A percentile compares a stretch with the other conserved stretches of the same genome.
phyloP scores from a whole-genome alignment of 768 basidiomycete genomes.

The Candolleomyces eurysporus region DNA sequence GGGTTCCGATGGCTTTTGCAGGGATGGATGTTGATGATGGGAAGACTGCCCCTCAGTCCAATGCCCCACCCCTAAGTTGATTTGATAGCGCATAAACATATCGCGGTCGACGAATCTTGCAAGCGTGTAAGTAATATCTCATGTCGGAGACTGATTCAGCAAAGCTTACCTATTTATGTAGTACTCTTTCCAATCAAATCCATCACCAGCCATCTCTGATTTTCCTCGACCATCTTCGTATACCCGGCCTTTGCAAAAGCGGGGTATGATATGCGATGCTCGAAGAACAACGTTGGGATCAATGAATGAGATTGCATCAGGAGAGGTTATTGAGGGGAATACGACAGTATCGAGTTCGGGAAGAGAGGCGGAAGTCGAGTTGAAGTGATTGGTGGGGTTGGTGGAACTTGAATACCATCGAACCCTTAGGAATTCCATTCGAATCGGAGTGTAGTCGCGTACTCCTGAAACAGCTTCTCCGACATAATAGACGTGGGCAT shows the following conservation, averaged over 20 bases:
- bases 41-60: no score
- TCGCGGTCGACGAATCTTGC: not conserved
- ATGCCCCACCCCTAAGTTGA: not conserved
- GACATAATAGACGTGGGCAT: constrained; percentile 16
- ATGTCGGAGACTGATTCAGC: not conserved
- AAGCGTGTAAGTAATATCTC: not conserved
- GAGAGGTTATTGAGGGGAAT: not conserved
- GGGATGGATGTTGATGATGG: no score
- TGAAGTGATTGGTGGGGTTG: no score
- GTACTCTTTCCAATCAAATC: not conserved
- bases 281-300: not conserved
- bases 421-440: not conserved
- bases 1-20: no score
- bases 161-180: not conserved
- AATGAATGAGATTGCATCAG: not conserved
- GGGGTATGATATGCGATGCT: not conserved
- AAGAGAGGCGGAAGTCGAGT: not conserved
- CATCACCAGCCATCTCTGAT: not conserved
- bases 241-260: not conserved
- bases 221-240: not conserved
- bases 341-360: not conserved
- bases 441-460: not conserved
- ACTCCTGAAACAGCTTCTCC: constrained; percentile 3
- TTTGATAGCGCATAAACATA: not conserved
- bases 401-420: not conserved